phyloP scores from a whole-genome alignment of 768 basidiomycete species.

The Rhizopogon roseolus region DNA sequence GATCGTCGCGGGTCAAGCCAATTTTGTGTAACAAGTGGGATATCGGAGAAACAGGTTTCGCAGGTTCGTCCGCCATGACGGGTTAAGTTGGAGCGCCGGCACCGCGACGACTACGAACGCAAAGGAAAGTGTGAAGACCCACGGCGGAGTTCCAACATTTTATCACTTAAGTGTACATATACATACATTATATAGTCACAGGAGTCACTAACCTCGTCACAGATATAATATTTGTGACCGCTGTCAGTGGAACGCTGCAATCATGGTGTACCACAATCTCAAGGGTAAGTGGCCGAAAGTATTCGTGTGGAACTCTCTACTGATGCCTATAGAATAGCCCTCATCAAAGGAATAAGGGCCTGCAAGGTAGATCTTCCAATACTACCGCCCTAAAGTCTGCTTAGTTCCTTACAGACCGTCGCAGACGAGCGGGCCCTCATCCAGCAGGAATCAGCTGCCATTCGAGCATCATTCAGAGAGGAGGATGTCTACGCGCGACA shows the following conservation, averaged over 20 bases:
- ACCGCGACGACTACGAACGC: not conserved
- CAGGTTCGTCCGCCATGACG: slow-evolving; percentile 17
- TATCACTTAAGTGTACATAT: too few relatives aligned
- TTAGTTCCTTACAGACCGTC: slow-evolving; percentile 64
- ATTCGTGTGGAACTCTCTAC: slow-evolving; percentile 7
- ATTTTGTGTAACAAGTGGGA: slow-evolving; percentile 66
- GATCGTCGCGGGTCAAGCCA: slow-evolving; percentile 74
- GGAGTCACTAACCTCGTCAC: too few relatives aligned
- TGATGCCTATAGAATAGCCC: slow-evolving; percentile 46
- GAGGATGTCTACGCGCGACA: slow-evolving; percentile 94
- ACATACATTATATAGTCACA: too few relatives aligned
- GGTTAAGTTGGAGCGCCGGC: not conserved
- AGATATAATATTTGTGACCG: too few relatives aligned
- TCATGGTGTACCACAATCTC: slow-evolving; percentile 82
- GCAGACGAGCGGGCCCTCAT: slow-evolving; percentile 97
- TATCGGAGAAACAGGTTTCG: slow-evolving; percentile 54
- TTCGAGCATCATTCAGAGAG: slow-evolving; percentile 94
- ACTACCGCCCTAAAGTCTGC: slow-evolving; percentile 11
- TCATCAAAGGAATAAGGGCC: slow-evolving; percentile 96
- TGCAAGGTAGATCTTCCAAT: slow-evolving; percentile 69
- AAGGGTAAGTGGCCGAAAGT: slow-evolving; percentile 50
- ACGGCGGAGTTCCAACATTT: not conserved
- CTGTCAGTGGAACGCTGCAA: slow-evolving; percentile 2
- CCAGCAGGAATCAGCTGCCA: slow-evolving; percentile 95
- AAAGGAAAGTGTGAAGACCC: not conserved